Evolutionary conservation across 176 grass and related monocot species (phyloP).

Genomic region (Calamus simplicifolius): DNA sequence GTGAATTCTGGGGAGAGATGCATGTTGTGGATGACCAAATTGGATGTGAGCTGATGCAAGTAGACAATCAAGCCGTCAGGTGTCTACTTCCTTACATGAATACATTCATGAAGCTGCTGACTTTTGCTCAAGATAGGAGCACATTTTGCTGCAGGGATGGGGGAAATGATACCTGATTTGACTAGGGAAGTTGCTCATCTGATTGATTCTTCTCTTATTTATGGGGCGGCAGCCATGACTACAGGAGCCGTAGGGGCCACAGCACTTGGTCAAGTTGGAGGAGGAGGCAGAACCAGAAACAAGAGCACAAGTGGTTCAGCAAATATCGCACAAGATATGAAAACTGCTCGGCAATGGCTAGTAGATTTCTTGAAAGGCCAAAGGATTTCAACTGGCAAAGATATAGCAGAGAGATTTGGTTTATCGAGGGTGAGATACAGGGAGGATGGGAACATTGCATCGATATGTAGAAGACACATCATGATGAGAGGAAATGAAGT

Average conservation of each 20-base stretch:
- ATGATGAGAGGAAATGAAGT: slow-evolving; percentile 45
- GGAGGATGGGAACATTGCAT: slow-evolving; percentile 59
- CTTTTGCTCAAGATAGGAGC: slow-evolving; percentile 85
- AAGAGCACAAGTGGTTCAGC: slow-evolving; percentile 16
- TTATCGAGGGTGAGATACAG: slow-evolving; percentile 74
- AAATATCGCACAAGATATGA: slow-evolving; percentile 53
- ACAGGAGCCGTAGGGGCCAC: slow-evolving; percentile 6
- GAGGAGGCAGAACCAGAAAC: slow-evolving; percentile 24
- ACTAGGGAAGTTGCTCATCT: slow-evolving; percentile 56
- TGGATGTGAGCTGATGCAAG: slow-evolving; percentile 73
- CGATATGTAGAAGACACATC: slow-evolving; percentile 81
- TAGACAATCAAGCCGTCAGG: slow-evolving; percentile 64
- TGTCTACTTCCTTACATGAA: slow-evolving; percentile 69
- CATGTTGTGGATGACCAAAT: slow-evolving; percentile 88
- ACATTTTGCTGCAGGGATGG: slow-evolving; percentile 71
- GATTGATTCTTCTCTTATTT: slow-evolving; percentile 48
- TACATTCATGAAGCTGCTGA: slow-evolving; percentile 83
- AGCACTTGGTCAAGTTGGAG: slow-evolving; percentile 31
- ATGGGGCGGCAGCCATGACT: slow-evolving; percentile 36
- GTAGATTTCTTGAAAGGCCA: slow-evolving; percentile 80
- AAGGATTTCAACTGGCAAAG: slow-evolving; percentile 52
- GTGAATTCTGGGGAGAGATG: slow-evolving; percentile 75
- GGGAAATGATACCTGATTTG: slow-evolving; percentile 94
- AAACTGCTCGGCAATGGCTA: slow-evolving; percentile 68
- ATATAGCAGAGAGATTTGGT: slow-evolving; percentile 73